Evolutionary conservation across 2,329 filamentous ascomycete genomes (phyloP).

Genomic region (Pseudogymnoascus sp.): DNA sequence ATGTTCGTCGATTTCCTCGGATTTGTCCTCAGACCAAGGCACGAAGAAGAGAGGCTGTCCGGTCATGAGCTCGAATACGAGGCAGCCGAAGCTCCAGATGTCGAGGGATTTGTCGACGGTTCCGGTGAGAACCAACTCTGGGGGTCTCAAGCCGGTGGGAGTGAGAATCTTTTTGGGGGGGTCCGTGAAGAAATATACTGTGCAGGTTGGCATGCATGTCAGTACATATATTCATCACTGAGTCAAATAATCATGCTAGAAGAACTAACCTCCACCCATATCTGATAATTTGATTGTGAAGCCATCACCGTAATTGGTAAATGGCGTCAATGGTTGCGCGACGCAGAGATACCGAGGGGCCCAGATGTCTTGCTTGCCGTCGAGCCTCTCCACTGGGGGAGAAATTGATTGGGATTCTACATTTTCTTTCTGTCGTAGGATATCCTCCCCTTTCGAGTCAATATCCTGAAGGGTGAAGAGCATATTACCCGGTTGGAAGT

Average conservation of each 20-base stretch:
- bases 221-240: background rate
- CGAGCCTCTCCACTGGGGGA: background rate
- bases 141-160: background rate
- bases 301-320: background rate
- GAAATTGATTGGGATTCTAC: background rate
- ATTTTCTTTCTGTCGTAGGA: background rate
- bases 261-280: background rate
- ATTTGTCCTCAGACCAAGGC: background rate
- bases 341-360: background rate
- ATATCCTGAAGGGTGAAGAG: conserved; percentile 30
- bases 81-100: background rate
- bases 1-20: background rate
- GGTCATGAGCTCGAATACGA: background rate
- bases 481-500: conserved; percentile 33
- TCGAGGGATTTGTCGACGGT: background rate
- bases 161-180: background rate
- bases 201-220: background rate
- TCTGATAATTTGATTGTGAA: background rate
- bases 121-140: background rate
- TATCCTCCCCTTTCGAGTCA: conserved; percentile 10
- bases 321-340: background rate
- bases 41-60: background rate
- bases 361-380: background rate
- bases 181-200: background rate
- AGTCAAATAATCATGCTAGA: background rate